Conservation (phyloP, 2,329 filamentous ascomycete genomes). For the Orbilia oligospora region DNA sequence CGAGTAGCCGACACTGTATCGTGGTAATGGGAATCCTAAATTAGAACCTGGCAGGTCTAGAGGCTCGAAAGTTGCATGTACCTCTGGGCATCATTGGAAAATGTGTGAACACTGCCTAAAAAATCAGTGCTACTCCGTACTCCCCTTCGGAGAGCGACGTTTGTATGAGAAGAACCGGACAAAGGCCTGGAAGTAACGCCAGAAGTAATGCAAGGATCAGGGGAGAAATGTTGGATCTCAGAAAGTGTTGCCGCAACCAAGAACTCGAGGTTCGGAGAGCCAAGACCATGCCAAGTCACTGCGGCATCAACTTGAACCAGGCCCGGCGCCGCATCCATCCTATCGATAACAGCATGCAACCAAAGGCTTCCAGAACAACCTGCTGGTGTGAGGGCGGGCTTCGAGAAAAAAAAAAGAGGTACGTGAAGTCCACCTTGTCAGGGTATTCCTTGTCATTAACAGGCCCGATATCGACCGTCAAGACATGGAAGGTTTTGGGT, state of each 20-base stretch:
- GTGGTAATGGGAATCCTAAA: not conserved
- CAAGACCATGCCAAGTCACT: conserved; percentile 31
- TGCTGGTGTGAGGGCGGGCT: conserved; percentile 5
- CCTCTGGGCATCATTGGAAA: not conserved
- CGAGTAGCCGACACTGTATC: not conserved
- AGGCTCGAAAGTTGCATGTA: too few relatives aligned
- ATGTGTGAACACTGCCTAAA: not conserved
- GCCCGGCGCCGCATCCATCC: conserved; percentile 40
- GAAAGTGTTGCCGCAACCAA: conserved; percentile 21
- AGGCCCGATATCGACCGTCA: conserved; percentile 9
- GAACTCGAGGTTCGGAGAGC: not conserved
- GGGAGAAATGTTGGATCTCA: not conserved
- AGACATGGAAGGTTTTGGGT: conserved; percentile 9
- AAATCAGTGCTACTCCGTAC: not conserved
- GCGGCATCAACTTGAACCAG: conserved; percentile 1
- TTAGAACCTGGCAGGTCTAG: not conserved
- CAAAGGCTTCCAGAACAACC: conserved; percentile 34
- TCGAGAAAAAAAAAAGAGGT: conserved; percentile 8
- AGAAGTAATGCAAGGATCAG: conserved; percentile 9
- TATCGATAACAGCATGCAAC: conserved; percentile 38
- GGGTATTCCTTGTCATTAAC: not conserved
- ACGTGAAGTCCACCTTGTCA: not conserved
- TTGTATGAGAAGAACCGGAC: not conserved
- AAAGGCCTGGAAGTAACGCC: not conserved
- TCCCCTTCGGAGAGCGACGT: too few relatives aligned